Evolutionary conservation across 2,329 filamentous ascomycete genomes (phyloP).

Genomic region (Ascochyta fabae): DNA sequence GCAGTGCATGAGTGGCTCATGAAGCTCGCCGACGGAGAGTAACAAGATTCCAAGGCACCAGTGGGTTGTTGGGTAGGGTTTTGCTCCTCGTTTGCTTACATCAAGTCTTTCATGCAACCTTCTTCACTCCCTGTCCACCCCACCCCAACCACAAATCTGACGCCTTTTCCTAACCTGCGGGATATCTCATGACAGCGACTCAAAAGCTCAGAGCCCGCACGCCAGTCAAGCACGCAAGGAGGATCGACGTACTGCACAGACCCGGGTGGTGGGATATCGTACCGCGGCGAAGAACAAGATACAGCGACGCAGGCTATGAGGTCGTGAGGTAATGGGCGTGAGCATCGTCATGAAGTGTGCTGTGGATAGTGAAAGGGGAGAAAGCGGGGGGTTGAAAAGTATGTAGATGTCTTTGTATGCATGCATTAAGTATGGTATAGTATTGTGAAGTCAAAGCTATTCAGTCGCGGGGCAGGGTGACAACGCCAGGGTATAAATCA

Average conservation of each 20-base stretch:
- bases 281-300: conserved; percentile 66
- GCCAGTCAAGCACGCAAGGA: conserved; percentile 57
- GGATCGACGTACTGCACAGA: conserved; percentile 61
- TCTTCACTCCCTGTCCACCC: conserved; percentile 27
- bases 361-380: background rate
- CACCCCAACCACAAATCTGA: conserved; percentile 56
- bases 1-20: too few relatives aligned
- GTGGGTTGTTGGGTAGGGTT: too few relatives aligned
- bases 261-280: conserved; percentile 41
- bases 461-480: background rate
- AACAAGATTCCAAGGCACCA: too few relatives aligned
- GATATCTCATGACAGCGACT: conserved; percentile 62
- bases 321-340: conserved; percentile 49
- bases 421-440: background rate
- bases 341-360: background rate
- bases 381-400: background rate
- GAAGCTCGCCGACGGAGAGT: too few relatives aligned
- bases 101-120: conserved; percentile 2
- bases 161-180: conserved; percentile 59
- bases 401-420: background rate
- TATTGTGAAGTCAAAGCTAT: background rate
- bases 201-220: conserved; percentile 60
- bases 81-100: too few relatives aligned
- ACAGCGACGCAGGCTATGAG: conserved; percentile 76
- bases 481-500: conserved; percentile 11